A percentile compares a stretch with the other conserved stretches of the same genome.
Conservation (phyloP, 2,329 filamentous ascomycete species). For the Purpureocillium takamizusanense region DNA sequence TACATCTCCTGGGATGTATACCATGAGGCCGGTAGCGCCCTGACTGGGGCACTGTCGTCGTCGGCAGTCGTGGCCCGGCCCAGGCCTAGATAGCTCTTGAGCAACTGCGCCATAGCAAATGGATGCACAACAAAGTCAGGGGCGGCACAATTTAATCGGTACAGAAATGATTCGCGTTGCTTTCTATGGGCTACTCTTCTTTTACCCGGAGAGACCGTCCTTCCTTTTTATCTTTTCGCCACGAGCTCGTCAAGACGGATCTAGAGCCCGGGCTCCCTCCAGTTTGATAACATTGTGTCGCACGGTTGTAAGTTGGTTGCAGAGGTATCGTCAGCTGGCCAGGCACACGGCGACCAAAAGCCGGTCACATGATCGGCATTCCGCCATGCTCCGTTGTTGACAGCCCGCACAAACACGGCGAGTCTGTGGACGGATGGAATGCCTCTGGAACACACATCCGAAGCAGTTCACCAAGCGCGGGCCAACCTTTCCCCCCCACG, state of each 20-base stretch:
- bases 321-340: not conserved
- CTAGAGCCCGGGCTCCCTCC: too few species aligned
- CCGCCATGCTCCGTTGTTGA: too few species aligned
- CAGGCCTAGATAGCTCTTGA: conserved; percentile 29
- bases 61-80: conserved; percentile 10
- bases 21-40: conserved; percentile 40
- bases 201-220: too few species aligned
- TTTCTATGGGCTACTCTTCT: not conserved
- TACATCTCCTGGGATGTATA: conserved; percentile 45
- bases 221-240: too few species aligned
- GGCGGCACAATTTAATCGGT: not conserved
- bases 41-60: conserved; percentile 14
- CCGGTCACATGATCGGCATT: conserved; percentile 8
- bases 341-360: not conserved
- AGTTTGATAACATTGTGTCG: too few species aligned
- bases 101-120: conserved; percentile 13
- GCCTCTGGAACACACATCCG: too few species aligned
- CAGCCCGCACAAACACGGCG: too few species aligned
- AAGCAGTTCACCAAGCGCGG: too few species aligned
- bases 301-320: not conserved
- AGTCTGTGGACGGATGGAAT: too few species aligned
- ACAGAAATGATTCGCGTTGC: not conserved
- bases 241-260: too few species aligned
- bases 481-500: too few species aligned
- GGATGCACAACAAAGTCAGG: not conserved